Percentiles rank a stretch among this genome's conserved stretches.
Conservation (phyloP, 768 basidiomycete genomes). For the Macrolepiota dolichaula region DNA sequence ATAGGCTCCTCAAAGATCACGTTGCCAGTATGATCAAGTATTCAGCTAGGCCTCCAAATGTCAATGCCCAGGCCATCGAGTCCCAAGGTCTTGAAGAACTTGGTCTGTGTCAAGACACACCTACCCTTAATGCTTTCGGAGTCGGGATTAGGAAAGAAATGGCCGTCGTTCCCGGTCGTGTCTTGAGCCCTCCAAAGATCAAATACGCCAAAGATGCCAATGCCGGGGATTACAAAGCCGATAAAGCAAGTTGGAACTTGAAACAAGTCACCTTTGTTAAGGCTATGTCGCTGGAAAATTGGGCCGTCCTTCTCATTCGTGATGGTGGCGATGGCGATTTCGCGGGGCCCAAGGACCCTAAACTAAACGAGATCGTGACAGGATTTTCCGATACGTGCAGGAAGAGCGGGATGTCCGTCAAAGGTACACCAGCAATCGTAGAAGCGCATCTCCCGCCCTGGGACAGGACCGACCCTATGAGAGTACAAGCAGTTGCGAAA, state of each 20-base stretch:
- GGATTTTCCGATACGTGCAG: conserved; percentile 65
- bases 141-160: conserved; percentile 57
- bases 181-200: conserved; percentile 59
- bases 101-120: conserved; percentile 44
- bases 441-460: conserved; percentile 49
- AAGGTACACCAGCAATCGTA: conserved; percentile 32
- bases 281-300: conserved; percentile 54
- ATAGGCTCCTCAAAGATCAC: conserved; percentile 64
- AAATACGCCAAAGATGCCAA: conserved; percentile 53
- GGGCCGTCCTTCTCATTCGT: conserved; percentile 67
- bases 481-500: conserved; percentile 41
- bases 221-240: conserved; percentile 15
- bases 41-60: conserved; percentile 69
- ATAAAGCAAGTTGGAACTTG: conserved; percentile 78
- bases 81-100: conserved; percentile 57
- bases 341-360: conserved; percentile 45
- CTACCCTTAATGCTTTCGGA: conserved; percentile 54
- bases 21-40: conserved; percentile 70
- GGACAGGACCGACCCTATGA: conserved; percentile 48
- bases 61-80: conserved; percentile 64
- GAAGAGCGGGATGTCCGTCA: conserved; percentile 57
- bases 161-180: conserved; percentile 70
- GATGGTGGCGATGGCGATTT: conserved; percentile 65
- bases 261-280: conserved; percentile 58
- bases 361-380: conserved; percentile 38